Base-by-base conservation (phyloP, 139 green algal species). In the Tetraselmis striata region DNA sequence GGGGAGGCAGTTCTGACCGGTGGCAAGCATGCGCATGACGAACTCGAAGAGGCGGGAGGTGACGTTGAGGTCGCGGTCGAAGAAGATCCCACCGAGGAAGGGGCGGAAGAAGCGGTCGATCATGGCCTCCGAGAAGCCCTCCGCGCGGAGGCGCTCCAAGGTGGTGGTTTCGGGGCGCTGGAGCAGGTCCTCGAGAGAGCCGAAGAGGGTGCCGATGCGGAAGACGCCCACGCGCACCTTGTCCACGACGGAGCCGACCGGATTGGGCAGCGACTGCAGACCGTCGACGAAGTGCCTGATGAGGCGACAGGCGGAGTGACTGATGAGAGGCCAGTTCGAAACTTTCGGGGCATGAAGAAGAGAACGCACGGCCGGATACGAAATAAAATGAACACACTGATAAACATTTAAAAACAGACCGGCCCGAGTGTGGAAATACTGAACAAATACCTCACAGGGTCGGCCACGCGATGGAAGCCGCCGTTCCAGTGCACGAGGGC, bases 81-180 rank as follows among this genome's bases (percentile, higher is more conserved):
- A 98, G 89, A 99, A 99, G 88, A 99, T 99, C 81, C 97, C 97
- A 2, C 96, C 95, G 80, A 99, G 87, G 86, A 99, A 99, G 29
- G 97, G 96, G 22, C 94, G 84, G 90, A 99, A 99, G 90, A 99
- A 99, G 59, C 91, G 85, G 80, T 96, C 87, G 28, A 96, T 94
- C 31, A 99, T 98, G 31, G 85, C 84, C 0, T 88, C 30, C 1
- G 87, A 91, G 86, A 99, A 99, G 28, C 96, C 96, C 79, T 96
- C 91, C 0, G 80, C 81, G 87, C 95, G 86, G 76, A 90, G 29
- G 1, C 81, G 31, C 25, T 92, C 29, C 32, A 87, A 5, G 23
- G 83, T 97, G n/a, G 87, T 93, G n/a, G 92, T 95, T 86, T 97
- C 93, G 22, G 90, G 85, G 26, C 82, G 77, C 1, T 31, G 0